These are phyloP conservation scores for Pseudocercospora cruenta DNA, from an alignment of 2,329 filamentous ascomycete genomes.

Conservation along the genomic window DNA sequence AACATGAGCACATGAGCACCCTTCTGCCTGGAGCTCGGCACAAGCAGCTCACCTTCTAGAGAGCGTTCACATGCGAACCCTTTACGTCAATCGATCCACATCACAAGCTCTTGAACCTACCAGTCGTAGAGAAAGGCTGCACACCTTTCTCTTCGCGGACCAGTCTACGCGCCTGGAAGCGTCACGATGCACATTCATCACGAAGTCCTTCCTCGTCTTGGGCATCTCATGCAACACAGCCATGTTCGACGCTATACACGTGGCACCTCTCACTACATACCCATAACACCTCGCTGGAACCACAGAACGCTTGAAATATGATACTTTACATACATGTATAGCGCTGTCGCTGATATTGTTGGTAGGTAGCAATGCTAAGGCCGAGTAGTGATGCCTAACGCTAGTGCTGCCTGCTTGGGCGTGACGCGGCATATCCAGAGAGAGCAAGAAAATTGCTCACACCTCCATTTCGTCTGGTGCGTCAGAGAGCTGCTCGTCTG, in stretches of 20 bases:
- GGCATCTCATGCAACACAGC: neutral
- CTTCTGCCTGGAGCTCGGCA: neutral
- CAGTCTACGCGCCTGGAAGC: neutral
- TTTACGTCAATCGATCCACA: neutral
- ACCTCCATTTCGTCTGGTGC: conserved; percentile 30
- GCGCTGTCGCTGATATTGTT: neutral
- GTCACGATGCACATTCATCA: too few relatives aligned
- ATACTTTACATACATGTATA: neutral
- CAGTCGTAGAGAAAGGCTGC: neutral
- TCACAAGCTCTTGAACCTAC: neutral
- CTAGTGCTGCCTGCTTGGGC: neutral
- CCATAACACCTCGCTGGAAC: neutral
- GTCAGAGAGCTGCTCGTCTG: conserved; percentile 35
- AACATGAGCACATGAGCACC: neutral
- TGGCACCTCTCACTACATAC: neutral
- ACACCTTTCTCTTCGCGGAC: neutral
- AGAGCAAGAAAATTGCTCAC: conserved; percentile 13
- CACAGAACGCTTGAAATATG: neutral
- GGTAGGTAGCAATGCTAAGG: neutral
- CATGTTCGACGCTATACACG: neutral
- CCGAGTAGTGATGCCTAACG: neutral
- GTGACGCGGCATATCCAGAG: neutral
- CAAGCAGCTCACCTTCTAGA: neutral
- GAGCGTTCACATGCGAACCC: neutral
- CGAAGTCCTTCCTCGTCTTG: neutral